Base-by-base conservation (phyloP, 2,329 filamentous ascomycete species). In the Trichoderma sp. region DNA sequence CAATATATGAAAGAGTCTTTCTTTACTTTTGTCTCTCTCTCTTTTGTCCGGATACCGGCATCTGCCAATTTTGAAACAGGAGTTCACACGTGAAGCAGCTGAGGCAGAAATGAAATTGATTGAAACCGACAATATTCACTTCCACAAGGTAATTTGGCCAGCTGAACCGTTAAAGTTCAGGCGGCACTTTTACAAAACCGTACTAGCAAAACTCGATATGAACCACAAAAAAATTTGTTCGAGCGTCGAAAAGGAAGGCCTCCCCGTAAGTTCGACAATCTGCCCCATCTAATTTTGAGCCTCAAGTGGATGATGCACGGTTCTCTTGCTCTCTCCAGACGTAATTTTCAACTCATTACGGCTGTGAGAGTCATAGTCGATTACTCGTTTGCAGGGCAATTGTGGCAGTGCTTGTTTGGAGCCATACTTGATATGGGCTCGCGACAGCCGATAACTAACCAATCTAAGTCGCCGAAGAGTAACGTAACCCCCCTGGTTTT, bases 141-240 rank as follows among this genome's bases (percentile, higher is more conserved):
- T 24, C 16, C 8, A 43, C 10, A 55, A 10, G 16, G 7, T 19
- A 31, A 27, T 43, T 43, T n/a, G 35, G n/a, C 6, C 29, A 67
- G 64, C 64, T 67, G 55, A 67, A 67, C 40, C 64, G 24, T 67
- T 67, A 67, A 24, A 67, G 64, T 67, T 67, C 64, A 67, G 55
- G 27, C 56, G 63, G 63, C 55, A 67, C 64, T 52, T 66, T 59
- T 35, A 47, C 53, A 66, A 63, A 57, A 29, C 47, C 27, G 33
- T 49, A 58, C 63, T 58, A 67, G 40, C 24, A 27, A 27, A n/a
- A 27, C 27, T 24, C 16, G 35, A 7, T 19, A 57, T 43, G 14
- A 64, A 55, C 16, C 33, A 64, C 33, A 33, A 40, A 63, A 43
- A 35, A 55, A 55, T 19, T 14, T n/a, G 19, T 27, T 21, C 5